Percentiles rank a stretch among this genome's conserved stretches.
phyloP scores from a whole-genome alignment of 805 yeast genomes.

The Pichia heedii region DNA sequence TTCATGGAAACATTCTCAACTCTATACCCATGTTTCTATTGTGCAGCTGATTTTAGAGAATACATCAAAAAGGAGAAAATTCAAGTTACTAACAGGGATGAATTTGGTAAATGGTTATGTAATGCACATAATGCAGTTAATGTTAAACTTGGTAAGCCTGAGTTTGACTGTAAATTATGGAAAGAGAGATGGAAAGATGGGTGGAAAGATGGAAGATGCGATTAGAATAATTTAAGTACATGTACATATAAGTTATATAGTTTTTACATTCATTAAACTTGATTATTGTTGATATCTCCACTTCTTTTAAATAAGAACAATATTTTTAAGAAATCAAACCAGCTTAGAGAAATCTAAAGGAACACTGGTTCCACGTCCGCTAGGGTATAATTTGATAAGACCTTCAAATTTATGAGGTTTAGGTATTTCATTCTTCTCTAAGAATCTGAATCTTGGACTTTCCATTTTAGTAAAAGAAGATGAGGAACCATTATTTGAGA shows the following conservation, averaged over 20 bases:
- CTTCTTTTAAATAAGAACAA: not conserved
- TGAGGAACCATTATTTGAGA: constrained; percentile 1
- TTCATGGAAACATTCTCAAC: constrained; percentile 66
- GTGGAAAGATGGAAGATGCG: constrained; percentile 63
- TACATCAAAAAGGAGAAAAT: constrained; percentile 51
- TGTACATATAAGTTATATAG: not conserved
- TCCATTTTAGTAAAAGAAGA: constrained; percentile 39
- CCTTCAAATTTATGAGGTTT: constrained; percentile 77
- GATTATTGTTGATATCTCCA: no score
- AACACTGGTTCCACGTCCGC: constrained; percentile 90
- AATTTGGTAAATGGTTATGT: constrained; percentile 85
- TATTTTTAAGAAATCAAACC: not conserved
- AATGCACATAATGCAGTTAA: constrained; percentile 95
- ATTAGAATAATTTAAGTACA: no score
- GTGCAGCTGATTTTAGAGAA: constrained; percentile 74
- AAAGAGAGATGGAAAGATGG: constrained; percentile 92
- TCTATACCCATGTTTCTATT: constrained; percentile 89
- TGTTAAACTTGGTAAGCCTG: constrained; percentile 72
- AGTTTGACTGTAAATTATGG: constrained; percentile 86
- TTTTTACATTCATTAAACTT: not conserved
- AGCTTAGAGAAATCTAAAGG: constrained; percentile 51
- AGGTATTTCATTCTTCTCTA: constrained; percentile 63
- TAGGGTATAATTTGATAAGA: constrained; percentile 74
- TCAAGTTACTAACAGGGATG: constrained; percentile 57
- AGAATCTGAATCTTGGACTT: constrained; percentile 65